phyloP scores from a whole-genome alignment of 1,284 basidiomycete species.

The Macrocystidia cucumis region DNA sequence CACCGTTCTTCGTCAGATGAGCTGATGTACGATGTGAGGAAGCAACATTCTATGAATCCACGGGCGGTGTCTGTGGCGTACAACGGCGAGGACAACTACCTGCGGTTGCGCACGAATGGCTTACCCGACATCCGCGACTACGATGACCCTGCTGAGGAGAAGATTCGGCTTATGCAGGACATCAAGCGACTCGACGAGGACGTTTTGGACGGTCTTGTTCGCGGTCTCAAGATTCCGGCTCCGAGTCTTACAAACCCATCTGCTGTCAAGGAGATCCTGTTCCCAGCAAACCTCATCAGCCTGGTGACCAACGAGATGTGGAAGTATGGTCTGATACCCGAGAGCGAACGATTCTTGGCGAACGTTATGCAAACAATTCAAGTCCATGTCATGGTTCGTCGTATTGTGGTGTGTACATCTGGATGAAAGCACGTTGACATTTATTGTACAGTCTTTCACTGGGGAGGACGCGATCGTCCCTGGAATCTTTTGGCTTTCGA shows the following conservation, averaged over 20 bases:
- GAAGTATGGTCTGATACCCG: conserved; percentile 96
- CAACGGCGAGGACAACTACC: conserved; percentile 67
- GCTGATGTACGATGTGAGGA: conserved; percentile 71
- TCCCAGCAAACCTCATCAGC: conserved; percentile 99
- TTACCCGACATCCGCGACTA: conserved; percentile 64
- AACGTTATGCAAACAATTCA: conserved; percentile 99
- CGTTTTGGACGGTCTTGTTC: conserved; percentile 85
- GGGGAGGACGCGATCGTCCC: conserved; percentile 95
- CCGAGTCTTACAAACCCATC: conserved; percentile 90
- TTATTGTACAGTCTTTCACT: conserved; percentile 61
- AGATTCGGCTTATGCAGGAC: conserved; percentile 91
- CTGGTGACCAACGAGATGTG: conserved; percentile 99
- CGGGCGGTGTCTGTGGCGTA: conserved; percentile 92
- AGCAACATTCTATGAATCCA: conserved; percentile 68
- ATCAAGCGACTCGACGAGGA: conserved; percentile 91
- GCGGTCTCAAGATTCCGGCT: conserved; percentile 89
- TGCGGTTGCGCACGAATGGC: conserved; percentile 67
- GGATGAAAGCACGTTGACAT: conserved; percentile 3
- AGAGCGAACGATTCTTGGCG: conserved; percentile 96
- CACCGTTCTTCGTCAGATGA: conserved; percentile 74
- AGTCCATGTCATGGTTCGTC: conserved; percentile 90
- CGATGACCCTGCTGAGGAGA: conserved; percentile 92
- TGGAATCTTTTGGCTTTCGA: conserved; percentile 98
- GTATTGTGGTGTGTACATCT: conserved; percentile 2
- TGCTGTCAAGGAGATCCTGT: conserved; percentile 94